These are phyloP conservation scores for Colletotrichum horii DNA, from an alignment of 2,329 filamentous ascomycete species.

Conservation along the genomic window DNA sequence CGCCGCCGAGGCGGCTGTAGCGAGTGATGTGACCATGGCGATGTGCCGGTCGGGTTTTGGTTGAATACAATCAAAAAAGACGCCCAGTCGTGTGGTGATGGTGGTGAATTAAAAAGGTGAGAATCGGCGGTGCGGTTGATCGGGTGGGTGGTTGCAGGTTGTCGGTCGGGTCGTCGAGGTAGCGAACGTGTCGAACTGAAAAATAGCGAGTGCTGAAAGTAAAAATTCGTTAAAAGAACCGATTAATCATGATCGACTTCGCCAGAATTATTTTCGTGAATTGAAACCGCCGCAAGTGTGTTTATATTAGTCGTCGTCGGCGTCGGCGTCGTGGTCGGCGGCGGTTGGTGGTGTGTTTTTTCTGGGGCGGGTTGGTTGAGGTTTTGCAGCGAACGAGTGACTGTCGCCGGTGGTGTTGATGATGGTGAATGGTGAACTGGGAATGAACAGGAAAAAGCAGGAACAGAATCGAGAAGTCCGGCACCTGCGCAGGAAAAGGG, in stretches of 20 bases:
- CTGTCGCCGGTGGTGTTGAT: not conserved
- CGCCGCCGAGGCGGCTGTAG: conserved; percentile 14
- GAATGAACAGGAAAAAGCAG: not conserved
- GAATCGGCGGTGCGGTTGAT: not conserved
- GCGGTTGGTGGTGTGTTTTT: not conserved
- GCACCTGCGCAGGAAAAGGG: not conserved
- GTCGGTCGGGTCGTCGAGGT: not conserved
- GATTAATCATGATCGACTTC: not conserved
- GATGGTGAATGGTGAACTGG: not conserved
- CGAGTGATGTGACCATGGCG: conserved; percentile 19
- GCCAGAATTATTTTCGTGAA: not conserved
- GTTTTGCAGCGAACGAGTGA: not conserved
- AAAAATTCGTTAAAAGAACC: not conserved
- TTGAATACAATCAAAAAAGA: not conserved
- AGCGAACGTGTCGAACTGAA: not conserved
- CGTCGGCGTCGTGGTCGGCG: not conserved
- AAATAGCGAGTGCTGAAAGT: not conserved
- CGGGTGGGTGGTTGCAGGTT: not conserved
- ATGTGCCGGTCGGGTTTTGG: not conserved
- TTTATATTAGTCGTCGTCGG: not conserved
- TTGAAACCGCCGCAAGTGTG: not conserved
- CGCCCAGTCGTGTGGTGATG: not conserved
- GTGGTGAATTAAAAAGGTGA: not conserved
- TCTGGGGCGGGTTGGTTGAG: not conserved
- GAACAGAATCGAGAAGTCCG: not conserved